These are phyloP conservation scores for Lachnellula occidentalis DNA, from an alignment of 2,329 filamentous ascomycete species.

Conservation along the genomic window DNA sequence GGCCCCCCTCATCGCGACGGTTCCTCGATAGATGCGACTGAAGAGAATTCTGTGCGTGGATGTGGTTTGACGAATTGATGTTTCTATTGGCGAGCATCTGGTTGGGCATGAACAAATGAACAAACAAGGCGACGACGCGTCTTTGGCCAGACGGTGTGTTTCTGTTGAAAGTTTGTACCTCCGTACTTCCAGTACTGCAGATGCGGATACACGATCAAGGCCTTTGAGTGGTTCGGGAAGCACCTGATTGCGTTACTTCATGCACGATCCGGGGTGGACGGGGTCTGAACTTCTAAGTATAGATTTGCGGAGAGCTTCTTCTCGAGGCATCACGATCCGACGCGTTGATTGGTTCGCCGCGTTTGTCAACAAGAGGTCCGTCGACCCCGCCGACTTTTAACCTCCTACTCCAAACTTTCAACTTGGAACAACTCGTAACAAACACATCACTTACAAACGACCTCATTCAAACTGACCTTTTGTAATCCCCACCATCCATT, in stretches of 20 bases:
- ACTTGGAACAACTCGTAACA: slow-evolving; percentile 13
- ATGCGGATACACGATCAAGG: slow-evolving; percentile 12
- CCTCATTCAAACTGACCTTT: background rate
- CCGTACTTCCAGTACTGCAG: background rate
- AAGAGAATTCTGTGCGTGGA: slow-evolving; percentile 6
- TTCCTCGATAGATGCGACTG: slow-evolving; percentile 9
- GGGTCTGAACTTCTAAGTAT: background rate
- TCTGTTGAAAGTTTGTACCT: background rate
- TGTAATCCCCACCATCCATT: background rate
- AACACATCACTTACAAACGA: background rate
- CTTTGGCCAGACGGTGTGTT: slow-evolving; percentile 5
- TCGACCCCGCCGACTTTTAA: slow-evolving; percentile 18
- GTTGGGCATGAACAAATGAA: slow-evolving; percentile 15
- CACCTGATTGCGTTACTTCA: background rate
- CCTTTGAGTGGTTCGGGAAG: background rate
- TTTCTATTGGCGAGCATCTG: slow-evolving; percentile 7
- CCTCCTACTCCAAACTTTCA: slow-evolving; percentile 7
- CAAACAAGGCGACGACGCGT: slow-evolving; percentile 12
- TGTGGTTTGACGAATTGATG: slow-evolving; percentile 4
- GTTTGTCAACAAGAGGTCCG: slow-evolving; percentile 15
- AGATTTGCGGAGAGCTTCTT: slow-evolving; percentile 3
- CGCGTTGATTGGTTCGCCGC: slow-evolving; percentile 24
- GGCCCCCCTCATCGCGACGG: slow-evolving; percentile 24
- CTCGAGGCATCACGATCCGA: slow-evolving; percentile 2
- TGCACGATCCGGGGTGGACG: slow-evolving; percentile 3